Base-by-base conservation (phyloP, 1,139 yeast species). In the Geotrichum carabidarum region DNA sequence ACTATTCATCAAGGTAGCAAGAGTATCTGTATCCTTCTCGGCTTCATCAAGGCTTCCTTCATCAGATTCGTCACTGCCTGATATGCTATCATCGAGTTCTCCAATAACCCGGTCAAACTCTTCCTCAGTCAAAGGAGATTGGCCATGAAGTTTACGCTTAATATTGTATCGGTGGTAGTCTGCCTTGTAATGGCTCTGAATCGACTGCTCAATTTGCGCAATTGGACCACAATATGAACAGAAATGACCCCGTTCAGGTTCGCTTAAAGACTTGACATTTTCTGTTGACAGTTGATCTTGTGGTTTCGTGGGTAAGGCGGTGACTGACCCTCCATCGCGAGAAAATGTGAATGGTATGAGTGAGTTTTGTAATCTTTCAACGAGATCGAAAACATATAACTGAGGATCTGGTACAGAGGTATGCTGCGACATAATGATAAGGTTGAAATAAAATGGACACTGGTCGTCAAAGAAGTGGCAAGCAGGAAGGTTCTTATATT, bases 151-250 rank as follows among this genome's bases (percentile, higher is more conserved):
- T 30, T 73, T 68, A 59, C 93, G 72, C 65, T 82, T 83, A 54
- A 81, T 63, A 65, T 87, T 87, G 64, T 76, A 78, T 48, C 82
- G 74, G 63, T 84, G 84, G 38, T 77, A 74, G 62, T 84, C 89
- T 0, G 83, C 74, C 60, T 79, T 81, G 70, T 78, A 83, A 63
- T 83, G 86, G n/a, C 69, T 70, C 48, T 74, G 74, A 41, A 69
- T 68, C 5, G 50, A 31, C 15, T 49, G 46, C 5, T 35, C 51
- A 1, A 51, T 34, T 11, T 48, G 37, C 8, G 56, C 44, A 36
- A 56, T 53, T 30, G 38, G 22, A 8, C 58, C 58, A 38, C 58
- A 56, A 34, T 43, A 56, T 4, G 56, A 53, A 27, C 56, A 53
- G 37, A 32, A 11, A 8, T 45, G 36, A 31, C 53, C 43, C 12